phyloP scores from a whole-genome alignment of 768 basidiomycete species.

The Kwoniella dendrophila region DNA sequence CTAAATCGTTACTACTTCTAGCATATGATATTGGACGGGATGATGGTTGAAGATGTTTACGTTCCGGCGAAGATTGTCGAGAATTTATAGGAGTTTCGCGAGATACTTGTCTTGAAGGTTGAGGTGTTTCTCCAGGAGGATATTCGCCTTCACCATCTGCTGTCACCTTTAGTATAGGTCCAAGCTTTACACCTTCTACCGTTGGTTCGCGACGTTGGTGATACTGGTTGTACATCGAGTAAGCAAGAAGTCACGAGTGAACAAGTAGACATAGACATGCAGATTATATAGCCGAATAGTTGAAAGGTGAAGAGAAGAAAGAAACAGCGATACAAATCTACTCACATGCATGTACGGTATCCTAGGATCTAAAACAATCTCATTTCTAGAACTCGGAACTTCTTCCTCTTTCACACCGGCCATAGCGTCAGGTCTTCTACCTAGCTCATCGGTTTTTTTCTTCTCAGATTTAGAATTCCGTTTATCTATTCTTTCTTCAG shows the following conservation, averaged over 20 bases:
- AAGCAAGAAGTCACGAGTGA: no score
- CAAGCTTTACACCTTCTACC: slow-evolving; percentile 29
- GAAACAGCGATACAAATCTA: background rate
- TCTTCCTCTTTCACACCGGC: slow-evolving; percentile 46
- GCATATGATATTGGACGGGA: background rate
- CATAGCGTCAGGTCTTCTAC: slow-evolving; percentile 37
- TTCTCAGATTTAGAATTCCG: slow-evolving; percentile 20
- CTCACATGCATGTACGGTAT: slow-evolving; percentile 47
- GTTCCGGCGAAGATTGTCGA: slow-evolving; percentile 17
- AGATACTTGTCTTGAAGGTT: slow-evolving; percentile 20
- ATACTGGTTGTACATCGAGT: slow-evolving; percentile 23
- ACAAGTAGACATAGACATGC: no score
- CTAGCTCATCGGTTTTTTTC: slow-evolving; percentile 40
- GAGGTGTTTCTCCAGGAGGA: slow-evolving; percentile 47
- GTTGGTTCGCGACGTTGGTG: slow-evolving; percentile 39
- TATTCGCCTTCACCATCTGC: slow-evolving; percentile 51
- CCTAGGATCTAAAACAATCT: slow-evolving; percentile 49
- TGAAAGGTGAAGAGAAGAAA: background rate
- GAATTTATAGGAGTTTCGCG: background rate
- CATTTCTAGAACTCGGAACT: slow-evolving; percentile 48
- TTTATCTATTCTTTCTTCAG: slow-evolving; percentile 22
- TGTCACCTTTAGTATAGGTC: slow-evolving; percentile 45
- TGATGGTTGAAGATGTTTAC: background rate
- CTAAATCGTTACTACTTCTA: slow-evolving; percentile 20
- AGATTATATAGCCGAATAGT: no score